Conservation (phyloP, 139 green algal species). For the Closterium sp. region DNA sequence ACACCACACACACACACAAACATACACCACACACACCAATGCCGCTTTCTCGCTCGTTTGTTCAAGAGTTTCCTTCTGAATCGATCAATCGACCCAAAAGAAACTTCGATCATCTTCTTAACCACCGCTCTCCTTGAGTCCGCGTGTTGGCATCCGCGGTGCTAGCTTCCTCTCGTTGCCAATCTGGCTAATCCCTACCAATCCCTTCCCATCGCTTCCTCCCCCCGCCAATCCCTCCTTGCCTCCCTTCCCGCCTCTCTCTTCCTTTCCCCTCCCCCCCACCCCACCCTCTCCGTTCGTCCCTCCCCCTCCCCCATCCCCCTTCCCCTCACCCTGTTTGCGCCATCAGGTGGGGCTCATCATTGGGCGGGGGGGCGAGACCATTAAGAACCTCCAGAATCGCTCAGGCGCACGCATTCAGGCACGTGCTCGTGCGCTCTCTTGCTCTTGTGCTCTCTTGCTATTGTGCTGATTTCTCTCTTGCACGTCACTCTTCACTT, state of each 20-base stretch:
- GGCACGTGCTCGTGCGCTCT: conserved; percentile 22
- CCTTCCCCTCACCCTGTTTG: not conserved
- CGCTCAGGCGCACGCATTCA: conserved; percentile 77
- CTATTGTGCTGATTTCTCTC: not conserved
- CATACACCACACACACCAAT: too few relatives aligned
- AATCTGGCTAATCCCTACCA: too few relatives aligned
- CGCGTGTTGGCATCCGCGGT: too few relatives aligned
- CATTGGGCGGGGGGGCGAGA: conserved; percentile 92
- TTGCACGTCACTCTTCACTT: not conserved
- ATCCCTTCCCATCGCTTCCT: not conserved
- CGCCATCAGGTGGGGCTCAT: conserved; percentile 78
- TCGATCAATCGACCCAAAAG: too few relatives aligned
- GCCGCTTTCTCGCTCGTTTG: too few relatives aligned
- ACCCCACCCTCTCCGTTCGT: not conserved
- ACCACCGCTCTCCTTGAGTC: too few relatives aligned
- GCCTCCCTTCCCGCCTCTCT: not conserved
- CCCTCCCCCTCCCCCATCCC: not conserved
- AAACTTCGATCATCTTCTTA: too few relatives aligned
- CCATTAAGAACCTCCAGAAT: conserved; percentile 91
- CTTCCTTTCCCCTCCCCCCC: not conserved
- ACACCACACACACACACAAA: too few relatives aligned
- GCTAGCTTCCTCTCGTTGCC: too few relatives aligned
- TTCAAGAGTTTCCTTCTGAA: too few relatives aligned
- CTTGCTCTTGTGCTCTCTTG: not conserved
- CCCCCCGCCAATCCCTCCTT: not conserved